Percentiles rank a stretch among this genome's conserved stretches.
Evolutionary conservation across 2,329 filamentous ascomycete species (phyloP).

Genomic region (Cadophora luteo-olivacea): DNA sequence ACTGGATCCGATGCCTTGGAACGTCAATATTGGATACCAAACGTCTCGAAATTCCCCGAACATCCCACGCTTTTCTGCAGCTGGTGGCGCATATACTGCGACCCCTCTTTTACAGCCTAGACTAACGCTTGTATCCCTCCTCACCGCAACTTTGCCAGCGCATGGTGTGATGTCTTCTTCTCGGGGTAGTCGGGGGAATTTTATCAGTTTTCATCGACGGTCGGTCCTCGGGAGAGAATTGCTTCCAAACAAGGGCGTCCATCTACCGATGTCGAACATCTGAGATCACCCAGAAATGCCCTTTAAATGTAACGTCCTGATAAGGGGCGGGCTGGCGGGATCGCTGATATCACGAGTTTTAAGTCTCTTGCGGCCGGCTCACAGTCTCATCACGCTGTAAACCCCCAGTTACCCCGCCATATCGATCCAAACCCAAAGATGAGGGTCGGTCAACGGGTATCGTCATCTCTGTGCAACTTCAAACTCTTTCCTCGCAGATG

Average conservation of each 20-base stretch:
- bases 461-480: constrained; percentile 8
- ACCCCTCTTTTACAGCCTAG: background rate
- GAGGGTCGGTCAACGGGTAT: background rate
- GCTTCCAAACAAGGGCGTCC: background rate
- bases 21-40: constrained; percentile 3
- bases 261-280: background rate
- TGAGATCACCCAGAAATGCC: background rate
- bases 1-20: background rate
- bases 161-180: background rate
- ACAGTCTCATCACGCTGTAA: background rate
- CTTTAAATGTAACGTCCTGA: background rate
- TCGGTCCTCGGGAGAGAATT: background rate
- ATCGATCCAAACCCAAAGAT: background rate
- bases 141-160: constrained; percentile 14
- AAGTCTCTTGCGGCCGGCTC: background rate
- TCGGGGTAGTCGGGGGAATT: background rate
- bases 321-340: background rate
- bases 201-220: background rate
- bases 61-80: background rate
- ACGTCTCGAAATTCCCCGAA: background rate
- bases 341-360: background rate
- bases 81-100: background rate
- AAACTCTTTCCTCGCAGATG: background rate
- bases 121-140: background rate
- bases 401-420: background rate